Evolutionary conservation across 345 rosid genomes (phyloP).

Genomic region (Linum usitatissimum): DNA sequence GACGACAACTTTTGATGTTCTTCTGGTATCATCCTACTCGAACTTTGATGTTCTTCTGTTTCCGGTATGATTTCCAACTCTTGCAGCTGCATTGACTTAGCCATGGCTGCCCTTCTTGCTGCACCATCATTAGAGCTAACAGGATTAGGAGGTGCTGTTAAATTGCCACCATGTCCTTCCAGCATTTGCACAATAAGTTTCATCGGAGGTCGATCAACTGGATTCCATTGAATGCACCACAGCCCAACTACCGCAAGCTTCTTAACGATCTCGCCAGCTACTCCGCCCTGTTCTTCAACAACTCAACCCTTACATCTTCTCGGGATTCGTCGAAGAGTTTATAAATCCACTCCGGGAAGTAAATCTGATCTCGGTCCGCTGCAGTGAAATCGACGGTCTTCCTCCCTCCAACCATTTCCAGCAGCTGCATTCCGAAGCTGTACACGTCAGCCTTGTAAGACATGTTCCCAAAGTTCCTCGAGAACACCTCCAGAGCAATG

Average conservation of each 20-base stretch:
- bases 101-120: not conserved
- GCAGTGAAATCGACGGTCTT: not conserved
- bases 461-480: not conserved
- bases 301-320: not conserved
- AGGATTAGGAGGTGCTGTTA: conserved; percentile 11
- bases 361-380: not conserved
- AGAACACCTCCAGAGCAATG: not conserved
- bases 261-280: conserved; percentile 2
- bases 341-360: not conserved
- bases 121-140: not conserved
- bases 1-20: too few relatives aligned
- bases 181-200: conserved; percentile 9
- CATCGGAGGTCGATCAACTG: conserved; percentile 11
- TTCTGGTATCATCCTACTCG: too few relatives aligned
- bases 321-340: not conserved
- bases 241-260: conserved; percentile 10
- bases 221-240: conserved; percentile 17
- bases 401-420: not conserved
- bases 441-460: not conserved
- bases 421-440: not conserved
- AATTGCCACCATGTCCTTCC: conserved; percentile 6
- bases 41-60: not conserved
- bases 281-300: not conserved
- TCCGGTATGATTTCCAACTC: conserved; percentile 9
- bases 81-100: not conserved